A percentile compares a stretch with the other conserved stretches of the same genome.
Evolutionary conservation across 192 early-diverging fungal species (phyloP).

Genomic region (Gorgonomyces haynaldii): DNA sequence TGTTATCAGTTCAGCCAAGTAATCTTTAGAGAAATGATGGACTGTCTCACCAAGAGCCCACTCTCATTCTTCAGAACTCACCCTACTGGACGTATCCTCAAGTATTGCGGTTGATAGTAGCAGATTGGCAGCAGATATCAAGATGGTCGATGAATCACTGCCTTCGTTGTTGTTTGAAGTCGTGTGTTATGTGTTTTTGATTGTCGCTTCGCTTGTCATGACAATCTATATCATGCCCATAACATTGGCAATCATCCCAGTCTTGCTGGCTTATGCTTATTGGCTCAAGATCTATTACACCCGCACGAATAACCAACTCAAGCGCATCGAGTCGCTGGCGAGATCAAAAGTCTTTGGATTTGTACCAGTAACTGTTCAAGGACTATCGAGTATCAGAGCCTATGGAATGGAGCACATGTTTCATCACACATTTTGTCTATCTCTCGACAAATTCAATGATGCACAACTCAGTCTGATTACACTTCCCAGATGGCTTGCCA

Average conservation of each 20-base stretch:
- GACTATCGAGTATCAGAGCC: constrained; percentile 63
- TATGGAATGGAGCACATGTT: constrained; percentile 41
- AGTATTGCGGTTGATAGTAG: background rate
- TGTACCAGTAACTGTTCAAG: constrained; percentile 56
- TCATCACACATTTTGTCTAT: background rate
- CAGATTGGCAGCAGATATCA: background rate
- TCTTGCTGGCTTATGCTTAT: too few species aligned
- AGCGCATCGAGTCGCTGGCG: constrained; percentile 59
- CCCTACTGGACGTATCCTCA: background rate
- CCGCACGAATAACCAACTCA: constrained; percentile 29
- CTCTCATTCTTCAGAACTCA: background rate
- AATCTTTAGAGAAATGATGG: background rate
- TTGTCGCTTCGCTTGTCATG: background rate
- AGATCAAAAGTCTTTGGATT: constrained; percentile 58
- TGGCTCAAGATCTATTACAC: background rate
- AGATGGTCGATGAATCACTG: background rate
- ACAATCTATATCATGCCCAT: background rate
- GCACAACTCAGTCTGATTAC: background rate
- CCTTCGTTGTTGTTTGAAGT: background rate
- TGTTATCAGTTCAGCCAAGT: too few species aligned
- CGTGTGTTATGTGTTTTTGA: background rate
- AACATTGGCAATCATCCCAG: background rate
- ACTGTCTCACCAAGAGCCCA: background rate
- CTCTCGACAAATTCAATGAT: background rate
- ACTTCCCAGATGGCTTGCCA: background rate